Conservation (phyloP, 2,329 filamentous ascomycete genomes). For the Phialocephala subalpina region DNA sequence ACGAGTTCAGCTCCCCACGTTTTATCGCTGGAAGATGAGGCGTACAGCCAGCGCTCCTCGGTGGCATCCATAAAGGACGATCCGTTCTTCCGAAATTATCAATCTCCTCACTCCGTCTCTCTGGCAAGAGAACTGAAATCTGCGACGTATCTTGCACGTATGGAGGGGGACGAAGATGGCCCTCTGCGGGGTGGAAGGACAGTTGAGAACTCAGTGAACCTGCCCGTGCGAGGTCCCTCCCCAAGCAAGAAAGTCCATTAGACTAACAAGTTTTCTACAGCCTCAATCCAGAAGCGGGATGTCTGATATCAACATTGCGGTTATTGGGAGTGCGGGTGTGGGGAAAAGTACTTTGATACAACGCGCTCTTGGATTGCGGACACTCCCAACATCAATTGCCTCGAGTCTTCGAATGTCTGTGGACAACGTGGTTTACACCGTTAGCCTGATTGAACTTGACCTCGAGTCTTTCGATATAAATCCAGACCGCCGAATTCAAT, state of each 20-base stretch:
- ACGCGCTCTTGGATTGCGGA: conserved; percentile 63
- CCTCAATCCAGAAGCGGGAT: conserved; percentile 42
- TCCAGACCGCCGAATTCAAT: conserved; percentile 65
- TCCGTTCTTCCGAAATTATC: conserved; percentile 60
- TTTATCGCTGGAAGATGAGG: conserved; percentile 24
- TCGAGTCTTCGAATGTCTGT: conserved; percentile 65
- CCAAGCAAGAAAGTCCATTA: conserved; percentile 1
- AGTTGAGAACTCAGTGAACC: conserved; percentile 34
- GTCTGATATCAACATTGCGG: conserved; percentile 69
- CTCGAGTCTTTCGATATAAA: conserved; percentile 70
- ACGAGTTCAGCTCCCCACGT: conserved; percentile 30
- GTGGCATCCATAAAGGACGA: conserved; percentile 63
- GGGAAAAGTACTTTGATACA: conserved; percentile 76
- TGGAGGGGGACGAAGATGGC: conserved; percentile 28
- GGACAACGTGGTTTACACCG: conserved; percentile 63
- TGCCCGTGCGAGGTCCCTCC: conserved; percentile 34
- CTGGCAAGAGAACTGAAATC: conserved; percentile 44
- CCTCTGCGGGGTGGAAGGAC: conserved; percentile 26
- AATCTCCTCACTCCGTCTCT: conserved; percentile 46
- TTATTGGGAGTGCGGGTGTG: conserved; percentile 71
- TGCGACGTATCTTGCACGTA: conserved; percentile 33
- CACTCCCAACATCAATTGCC: conserved; percentile 60
- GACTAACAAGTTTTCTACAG: conserved; percentile 33
- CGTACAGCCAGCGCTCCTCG: conserved; percentile 52
- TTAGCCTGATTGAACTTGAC: conserved; percentile 71